Evolutionary conservation across 495 filamentous ascomycete species (phyloP).

Genomic region (Penicillium samsonianum): DNA sequence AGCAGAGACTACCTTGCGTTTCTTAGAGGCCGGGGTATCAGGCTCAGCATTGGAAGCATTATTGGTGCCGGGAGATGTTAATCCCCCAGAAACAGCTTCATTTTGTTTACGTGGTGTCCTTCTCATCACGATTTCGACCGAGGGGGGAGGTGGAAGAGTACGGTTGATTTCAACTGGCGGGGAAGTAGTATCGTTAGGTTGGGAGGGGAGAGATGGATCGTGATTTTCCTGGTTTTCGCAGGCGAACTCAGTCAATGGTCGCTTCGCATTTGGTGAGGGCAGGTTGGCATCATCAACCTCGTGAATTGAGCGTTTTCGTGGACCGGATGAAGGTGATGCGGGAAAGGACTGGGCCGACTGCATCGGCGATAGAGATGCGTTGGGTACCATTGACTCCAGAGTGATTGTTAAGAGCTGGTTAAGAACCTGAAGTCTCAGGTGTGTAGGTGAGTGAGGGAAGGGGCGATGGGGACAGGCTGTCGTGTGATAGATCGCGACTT

Average conservation of each 20-base stretch:
- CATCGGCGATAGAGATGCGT: slow-evolving; percentile 22
- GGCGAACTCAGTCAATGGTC: slow-evolving; percentile 10
- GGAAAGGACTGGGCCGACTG: slow-evolving; percentile 18
- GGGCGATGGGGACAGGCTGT: slow-evolving; percentile 5
- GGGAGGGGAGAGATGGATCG: slow-evolving; percentile 12
- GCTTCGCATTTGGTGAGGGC: slow-evolving; percentile 20
- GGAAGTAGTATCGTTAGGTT: not conserved
- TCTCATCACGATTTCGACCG: slow-evolving; percentile 16
- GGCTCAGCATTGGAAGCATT: slow-evolving; percentile 11
- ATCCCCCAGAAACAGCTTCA: not conserved
- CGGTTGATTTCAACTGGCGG: not conserved
- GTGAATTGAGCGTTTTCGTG: slow-evolving; percentile 36
- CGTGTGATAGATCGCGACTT: slow-evolving; percentile 14
- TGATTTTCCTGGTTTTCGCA: slow-evolving; percentile 36
- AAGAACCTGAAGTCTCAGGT: not conserved
- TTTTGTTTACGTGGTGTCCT: not conserved
- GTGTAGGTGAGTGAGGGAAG: not conserved
- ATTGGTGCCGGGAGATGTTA: not conserved
- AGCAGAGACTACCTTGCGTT: slow-evolving; percentile 53
- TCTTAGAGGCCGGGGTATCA: slow-evolving; percentile 40
- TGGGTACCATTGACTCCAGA: slow-evolving; percentile 15
- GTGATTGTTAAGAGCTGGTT: not conserved
- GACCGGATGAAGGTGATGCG: slow-evolving; percentile 18
- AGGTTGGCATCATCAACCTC: slow-evolving; percentile 31
- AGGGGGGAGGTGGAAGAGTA: not conserved